phyloP scores from a whole-genome alignment of 2,329 filamentous ascomycete species.

The Chaetomiaceae sp. region DNA sequence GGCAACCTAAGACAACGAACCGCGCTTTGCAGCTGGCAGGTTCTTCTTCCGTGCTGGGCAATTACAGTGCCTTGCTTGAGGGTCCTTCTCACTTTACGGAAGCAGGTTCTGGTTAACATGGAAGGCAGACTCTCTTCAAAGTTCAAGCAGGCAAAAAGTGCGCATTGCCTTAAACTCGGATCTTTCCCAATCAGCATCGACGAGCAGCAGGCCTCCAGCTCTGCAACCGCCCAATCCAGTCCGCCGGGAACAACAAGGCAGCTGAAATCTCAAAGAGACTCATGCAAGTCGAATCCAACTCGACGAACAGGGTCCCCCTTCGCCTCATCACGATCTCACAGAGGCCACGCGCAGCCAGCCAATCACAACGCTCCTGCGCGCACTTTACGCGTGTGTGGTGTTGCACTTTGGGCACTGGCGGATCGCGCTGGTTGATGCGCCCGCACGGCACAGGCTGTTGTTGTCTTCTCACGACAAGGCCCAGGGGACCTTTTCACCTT shows the following conservation, averaged over 20 bases:
- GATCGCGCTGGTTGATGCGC: slow-evolving; percentile 10
- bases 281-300: neutral
- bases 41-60: no score
- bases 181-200: slow-evolving; percentile 8
- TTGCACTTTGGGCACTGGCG: neutral
- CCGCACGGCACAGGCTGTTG: slow-evolving; percentile 1
- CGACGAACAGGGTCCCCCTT: neutral
- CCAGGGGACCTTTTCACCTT: neutral
- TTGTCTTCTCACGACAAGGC: neutral
- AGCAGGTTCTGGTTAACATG: no score
- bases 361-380: slow-evolving; percentile 12
- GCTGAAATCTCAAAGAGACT: neutral
- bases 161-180: no score
- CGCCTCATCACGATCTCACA: no score
- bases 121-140: no score
- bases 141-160: neutral
- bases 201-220: slow-evolving; percentile 3
- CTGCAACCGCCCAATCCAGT: slow-evolving; percentile 14
- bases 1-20: neutral
- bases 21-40: neutral
- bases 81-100: no score
- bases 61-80: no score
- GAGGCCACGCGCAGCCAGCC: slow-evolving; percentile 1
- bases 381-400: slow-evolving; percentile 18
- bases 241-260: slow-evolving; percentile 3